Evolutionary conservation across 371 early-diverging fungal genomes (phyloP).

Genomic region (Mortierella sp.): DNA sequence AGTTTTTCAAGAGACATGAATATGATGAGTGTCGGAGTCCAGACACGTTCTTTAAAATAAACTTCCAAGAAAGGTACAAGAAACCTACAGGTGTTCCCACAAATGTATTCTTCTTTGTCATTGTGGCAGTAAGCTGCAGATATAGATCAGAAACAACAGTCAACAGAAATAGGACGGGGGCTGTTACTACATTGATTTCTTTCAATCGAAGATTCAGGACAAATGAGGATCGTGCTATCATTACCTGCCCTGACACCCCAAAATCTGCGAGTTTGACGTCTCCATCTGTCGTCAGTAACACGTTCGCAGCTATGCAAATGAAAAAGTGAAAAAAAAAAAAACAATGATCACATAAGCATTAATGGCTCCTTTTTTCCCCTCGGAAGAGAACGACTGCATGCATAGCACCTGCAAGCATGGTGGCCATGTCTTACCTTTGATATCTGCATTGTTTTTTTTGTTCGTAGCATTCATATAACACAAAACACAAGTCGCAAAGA

Average conservation of each 20-base stretch:
- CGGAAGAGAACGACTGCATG: too few species aligned
- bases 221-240: background rate
- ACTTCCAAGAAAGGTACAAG: too few species aligned
- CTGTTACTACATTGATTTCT: too few species aligned
- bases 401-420: constrained; percentile 1
- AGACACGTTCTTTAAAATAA: too few species aligned
- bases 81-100: constrained; percentile 95
- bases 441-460: too few species aligned
- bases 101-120: constrained; percentile 97
- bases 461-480: too few species aligned
- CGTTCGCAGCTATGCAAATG: constrained; percentile 81
- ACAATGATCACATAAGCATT: background rate
- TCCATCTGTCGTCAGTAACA: constrained; percentile 82
- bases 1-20: too few species aligned
- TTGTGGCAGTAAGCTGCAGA: constrained; percentile 84
- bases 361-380: background rate
- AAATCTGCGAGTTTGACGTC: constrained; percentile 97
- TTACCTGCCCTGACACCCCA: constrained; percentile 95
- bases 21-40: too few species aligned
- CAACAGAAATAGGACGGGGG: too few species aligned
- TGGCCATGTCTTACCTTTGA: constrained; percentile 23
- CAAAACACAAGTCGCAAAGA: too few species aligned
- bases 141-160: too few species aligned
- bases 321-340: background rate
- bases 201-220: background rate